Percentiles rank a stretch among this genome's conserved stretches.
Evolutionary conservation across 768 basidiomycete species (phyloP).

Genomic region (Russula emetica): DNA sequence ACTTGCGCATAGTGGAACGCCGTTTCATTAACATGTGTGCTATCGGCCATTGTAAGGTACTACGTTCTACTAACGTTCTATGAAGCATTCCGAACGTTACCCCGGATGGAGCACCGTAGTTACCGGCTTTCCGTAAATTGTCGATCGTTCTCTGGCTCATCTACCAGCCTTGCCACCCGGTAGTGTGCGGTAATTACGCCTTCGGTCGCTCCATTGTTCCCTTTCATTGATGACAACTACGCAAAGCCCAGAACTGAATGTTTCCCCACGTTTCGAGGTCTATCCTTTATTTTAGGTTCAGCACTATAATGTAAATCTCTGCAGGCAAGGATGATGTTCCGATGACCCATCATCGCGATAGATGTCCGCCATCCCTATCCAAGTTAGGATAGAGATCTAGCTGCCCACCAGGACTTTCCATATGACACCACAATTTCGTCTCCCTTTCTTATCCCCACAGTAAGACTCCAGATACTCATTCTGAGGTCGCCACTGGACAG

Average conservation of each 20-base stretch:
- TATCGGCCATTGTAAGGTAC: slow-evolving; percentile 2
- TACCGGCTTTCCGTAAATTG: slow-evolving; percentile 18
- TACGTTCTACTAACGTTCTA: slow-evolving; percentile 8
- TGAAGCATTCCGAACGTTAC: not conserved
- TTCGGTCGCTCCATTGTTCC: slow-evolving; percentile 3
- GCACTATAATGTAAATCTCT: slow-evolving; percentile 4
- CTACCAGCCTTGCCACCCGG: slow-evolving; percentile 4
- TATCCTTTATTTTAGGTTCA: slow-evolving; percentile 22
- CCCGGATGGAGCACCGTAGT: slow-evolving; percentile 1
- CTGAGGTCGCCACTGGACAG: slow-evolving; percentile 55
- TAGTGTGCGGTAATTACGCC: slow-evolving; percentile 8
- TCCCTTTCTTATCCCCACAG: slow-evolving; percentile 62
- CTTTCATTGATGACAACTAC: slow-evolving; percentile 9
- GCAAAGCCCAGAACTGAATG: slow-evolving; percentile 11
- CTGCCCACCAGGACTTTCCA: slow-evolving; percentile 81
- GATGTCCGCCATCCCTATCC: slow-evolving; percentile 11
- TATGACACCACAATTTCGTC: slow-evolving; percentile 86
- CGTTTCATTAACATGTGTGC: slow-evolving; percentile 19
- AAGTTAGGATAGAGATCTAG: slow-evolving; percentile 34
- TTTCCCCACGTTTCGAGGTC: slow-evolving; percentile 14
- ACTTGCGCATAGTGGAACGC: slow-evolving; percentile 19
- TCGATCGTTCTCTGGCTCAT: slow-evolving; percentile 13
- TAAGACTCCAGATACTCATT: slow-evolving; percentile 72
- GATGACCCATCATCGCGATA: slow-evolving; percentile 8
- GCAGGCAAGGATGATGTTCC: slow-evolving; percentile 7